A percentile compares a stretch with the other conserved stretches of the same genome.
Conservation (phyloP, 768 basidiomycete species). For the Kwoniella europaea region DNA sequence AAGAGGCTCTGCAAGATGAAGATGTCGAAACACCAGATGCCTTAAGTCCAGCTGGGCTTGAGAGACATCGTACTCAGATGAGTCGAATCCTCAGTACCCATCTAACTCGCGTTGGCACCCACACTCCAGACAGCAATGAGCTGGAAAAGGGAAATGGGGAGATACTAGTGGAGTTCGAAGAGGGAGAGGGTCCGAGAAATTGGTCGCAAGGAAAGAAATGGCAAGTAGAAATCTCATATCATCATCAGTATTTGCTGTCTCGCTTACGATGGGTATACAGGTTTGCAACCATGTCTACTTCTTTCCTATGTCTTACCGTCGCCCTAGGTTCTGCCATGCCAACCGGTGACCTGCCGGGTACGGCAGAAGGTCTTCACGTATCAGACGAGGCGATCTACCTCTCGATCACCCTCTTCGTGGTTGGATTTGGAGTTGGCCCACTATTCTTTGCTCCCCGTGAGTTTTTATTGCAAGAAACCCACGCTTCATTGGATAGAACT, state of each 20-base stretch:
- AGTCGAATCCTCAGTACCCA: conserved; percentile 9
- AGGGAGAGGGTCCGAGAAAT: conserved; percentile 42
- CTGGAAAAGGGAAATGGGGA: conserved; percentile 31
- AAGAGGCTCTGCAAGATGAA: conserved; percentile 30
- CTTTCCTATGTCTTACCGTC: conserved; percentile 46
- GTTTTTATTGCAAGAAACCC: neutral
- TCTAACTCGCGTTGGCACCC: conserved; percentile 12
- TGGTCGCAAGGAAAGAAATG: conserved; percentile 38
- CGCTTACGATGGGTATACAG: conserved; percentile 4
- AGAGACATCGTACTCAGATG: conserved; percentile 12
- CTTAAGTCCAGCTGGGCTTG: conserved; percentile 9
- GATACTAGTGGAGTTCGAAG: conserved; percentile 38
- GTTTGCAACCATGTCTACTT: conserved; percentile 27
- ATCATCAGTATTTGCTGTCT: neutral
- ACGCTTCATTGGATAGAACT: no score
- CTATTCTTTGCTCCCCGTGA: conserved; percentile 48
- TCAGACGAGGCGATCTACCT: conserved; percentile 38
- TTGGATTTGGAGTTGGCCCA: conserved; percentile 55
- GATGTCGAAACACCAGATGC: conserved; percentile 22
- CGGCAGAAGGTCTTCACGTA: conserved; percentile 38
- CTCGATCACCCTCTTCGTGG: conserved; percentile 40
- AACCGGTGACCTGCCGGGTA: conserved; percentile 44
- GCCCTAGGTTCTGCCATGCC: conserved; percentile 48
- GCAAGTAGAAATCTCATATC: conserved; percentile 19
- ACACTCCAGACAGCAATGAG: conserved; percentile 12